Conservation (phyloP, 1,284 basidiomycete genomes). For the Pseudozyma pruni region DNA sequence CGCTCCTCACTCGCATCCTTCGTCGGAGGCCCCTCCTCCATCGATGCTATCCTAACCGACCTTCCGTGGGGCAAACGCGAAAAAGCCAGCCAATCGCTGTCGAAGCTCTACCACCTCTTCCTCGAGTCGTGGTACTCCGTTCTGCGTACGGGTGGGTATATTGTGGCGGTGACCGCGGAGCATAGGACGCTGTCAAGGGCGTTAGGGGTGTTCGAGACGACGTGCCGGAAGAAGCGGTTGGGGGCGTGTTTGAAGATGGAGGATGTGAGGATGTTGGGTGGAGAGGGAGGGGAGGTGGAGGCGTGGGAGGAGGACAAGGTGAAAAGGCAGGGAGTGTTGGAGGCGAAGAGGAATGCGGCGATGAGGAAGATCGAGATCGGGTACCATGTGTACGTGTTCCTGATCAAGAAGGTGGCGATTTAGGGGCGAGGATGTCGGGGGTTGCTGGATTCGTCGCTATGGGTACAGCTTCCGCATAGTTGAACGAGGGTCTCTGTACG, state of each 20-base stretch:
- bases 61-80: slow-evolving; percentile 50
- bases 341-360: slow-evolving; percentile 23
- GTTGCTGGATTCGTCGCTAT: background rate
- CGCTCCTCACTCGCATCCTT: slow-evolving; percentile 20
- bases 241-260: slow-evolving; percentile 28
- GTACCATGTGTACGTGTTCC: slow-evolving; percentile 48
- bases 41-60: slow-evolving; percentile 53
- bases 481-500: no score
- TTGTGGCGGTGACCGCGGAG: slow-evolving; percentile 45
- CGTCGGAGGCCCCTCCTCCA: slow-evolving; percentile 25
- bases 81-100: slow-evolving; percentile 33
- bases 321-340: slow-evolving; percentile 27
- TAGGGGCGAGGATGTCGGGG: background rate
- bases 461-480: no score
- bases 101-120: slow-evolving; percentile 37
- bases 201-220: slow-evolving; percentile 34
- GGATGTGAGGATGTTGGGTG: slow-evolving; percentile 21
- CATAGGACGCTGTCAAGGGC: slow-evolving; percentile 37
- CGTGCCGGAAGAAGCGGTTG: slow-evolving; percentile 33
- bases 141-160: slow-evolving; percentile 42
- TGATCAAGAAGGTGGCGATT: slow-evolving; percentile 37
- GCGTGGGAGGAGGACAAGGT: slow-evolving; percentile 33
- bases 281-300: background rate
- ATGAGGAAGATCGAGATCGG: slow-evolving; percentile 53
- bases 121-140: slow-evolving; percentile 39